Percentiles rank a stretch among this genome's conserved stretches.
Conservation (phyloP, 1,284 basidiomycete genomes). For the Malassezia dermatis region DNA sequence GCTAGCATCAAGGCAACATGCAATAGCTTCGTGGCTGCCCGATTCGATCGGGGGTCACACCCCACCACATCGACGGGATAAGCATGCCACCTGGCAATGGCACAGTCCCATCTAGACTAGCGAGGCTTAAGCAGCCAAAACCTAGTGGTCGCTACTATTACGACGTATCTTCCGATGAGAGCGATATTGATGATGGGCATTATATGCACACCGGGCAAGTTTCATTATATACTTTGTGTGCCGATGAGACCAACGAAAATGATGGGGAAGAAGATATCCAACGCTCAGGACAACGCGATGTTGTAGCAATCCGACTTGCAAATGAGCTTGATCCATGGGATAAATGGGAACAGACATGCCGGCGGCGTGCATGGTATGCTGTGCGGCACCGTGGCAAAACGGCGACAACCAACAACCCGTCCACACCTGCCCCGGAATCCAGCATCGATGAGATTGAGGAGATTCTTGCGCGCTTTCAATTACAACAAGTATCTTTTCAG, state of each 20-base stretch:
- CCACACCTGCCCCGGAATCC: background rate
- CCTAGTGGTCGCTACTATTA: constrained; percentile 17
- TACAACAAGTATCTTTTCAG: constrained; percentile 28
- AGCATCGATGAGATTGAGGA: constrained; percentile 31
- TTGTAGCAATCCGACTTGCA: constrained; percentile 4
- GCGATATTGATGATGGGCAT: background rate
- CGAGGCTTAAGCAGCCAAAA: background rate
- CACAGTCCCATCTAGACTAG: background rate
- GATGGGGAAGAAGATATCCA: background rate
- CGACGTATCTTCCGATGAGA: constrained; percentile 15
- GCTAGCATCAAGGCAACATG: background rate
- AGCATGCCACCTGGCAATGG: background rate
- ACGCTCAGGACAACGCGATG: background rate
- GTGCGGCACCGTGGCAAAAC: background rate
- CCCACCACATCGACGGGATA: background rate
- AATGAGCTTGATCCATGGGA: constrained; percentile 19
- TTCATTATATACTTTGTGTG: background rate
- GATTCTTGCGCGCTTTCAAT: constrained; percentile 27
- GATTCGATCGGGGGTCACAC: constrained; percentile 1
- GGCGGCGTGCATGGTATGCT: constrained; percentile 2
- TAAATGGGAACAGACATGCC: constrained; percentile 11
- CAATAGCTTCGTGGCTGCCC: background rate
- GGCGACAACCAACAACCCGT: background rate
- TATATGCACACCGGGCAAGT: too few relatives aligned
- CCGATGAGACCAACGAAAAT: background rate